Evolutionary conservation across 192 early-diverging fungal species (phyloP), one percentile per base, ranked within the genome.

Genomic region (Obelidium mucronatum): DNA sequence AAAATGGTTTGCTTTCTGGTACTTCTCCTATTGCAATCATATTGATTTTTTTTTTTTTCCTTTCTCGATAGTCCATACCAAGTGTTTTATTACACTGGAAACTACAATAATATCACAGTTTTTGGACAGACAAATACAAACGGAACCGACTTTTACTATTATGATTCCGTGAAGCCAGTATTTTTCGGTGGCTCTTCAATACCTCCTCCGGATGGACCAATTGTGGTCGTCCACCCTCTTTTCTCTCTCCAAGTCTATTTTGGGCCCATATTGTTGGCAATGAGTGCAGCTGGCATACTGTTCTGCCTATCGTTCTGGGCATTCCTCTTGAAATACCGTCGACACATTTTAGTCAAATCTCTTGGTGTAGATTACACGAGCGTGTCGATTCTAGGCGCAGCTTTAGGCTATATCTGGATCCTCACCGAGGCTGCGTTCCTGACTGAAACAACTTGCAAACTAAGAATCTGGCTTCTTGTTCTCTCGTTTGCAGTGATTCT

Each of bases 51-150:
- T 26, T 28, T 24, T 24, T 1, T 1, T 31, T 22, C 30, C 34
- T 33, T 31, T 22, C 19, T 13, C 2, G 2, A 15, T 40, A 66
- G 64, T 31, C 67, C 67, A 11, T 68, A 26, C 11, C 67, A 68
- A 51, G 19, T 68, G 11, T 40, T 35, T 35, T 52, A 68, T 33
- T 68, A 30, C 52, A 51, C 67, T 4, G 67, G 67, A 4, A 30
- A 68, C 22, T 28, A 26, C 28, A 30, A 35, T 31, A 52, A 68
- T 30, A 51, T 36, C 11, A 52, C 28, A 24, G 67, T 28, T 26
- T 65, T 65, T 39, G 63, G 63, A 15, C 63, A 65, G 37, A 65
- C 63, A 39, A 65, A 34, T 13, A 65, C 19, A 0, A 15, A 65
- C 1, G 26, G 15, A 19, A 40, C 31, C 26, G 15, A 33, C n/a